These are phyloP conservation scores for Penicillium concentricum DNA, from an alignment of 2,329 filamentous ascomycete species.

Conservation along the genomic window DNA sequence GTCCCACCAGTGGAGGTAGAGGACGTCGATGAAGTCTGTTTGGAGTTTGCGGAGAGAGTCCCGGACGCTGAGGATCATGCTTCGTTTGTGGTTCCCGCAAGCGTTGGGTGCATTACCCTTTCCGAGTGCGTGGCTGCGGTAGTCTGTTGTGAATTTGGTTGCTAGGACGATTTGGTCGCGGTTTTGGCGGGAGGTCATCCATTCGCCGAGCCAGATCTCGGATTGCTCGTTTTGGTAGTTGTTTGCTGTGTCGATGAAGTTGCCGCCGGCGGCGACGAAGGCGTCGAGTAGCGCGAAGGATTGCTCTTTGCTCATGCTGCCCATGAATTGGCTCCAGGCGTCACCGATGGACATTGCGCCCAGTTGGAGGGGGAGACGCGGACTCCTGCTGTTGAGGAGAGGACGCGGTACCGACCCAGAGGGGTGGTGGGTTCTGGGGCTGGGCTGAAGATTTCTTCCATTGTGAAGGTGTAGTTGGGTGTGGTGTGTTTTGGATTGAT, in stretches of 20 bases:
- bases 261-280: slow-evolving; percentile 65
- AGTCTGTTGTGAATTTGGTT: slow-evolving; percentile 67
- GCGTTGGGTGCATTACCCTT: slow-evolving; percentile 43
- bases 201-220: slow-evolving; percentile 68
- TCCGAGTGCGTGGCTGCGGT: slow-evolving; percentile 37
- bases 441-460: slow-evolving; percentile 33
- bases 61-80: slow-evolving; percentile 43
- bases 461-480: slow-evolving; percentile 14
- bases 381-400: slow-evolving; percentile 64
- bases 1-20: slow-evolving; percentile 59
- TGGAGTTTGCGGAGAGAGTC: slow-evolving; percentile 49
- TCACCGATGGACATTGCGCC: slow-evolving; percentile 42
- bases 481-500: too few relatives aligned
- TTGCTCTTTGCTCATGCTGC: slow-evolving; percentile 62
- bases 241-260: slow-evolving; percentile 72
- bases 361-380: slow-evolving; percentile 61
- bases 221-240: slow-evolving; percentile 66
- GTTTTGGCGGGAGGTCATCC: slow-evolving; percentile 64
- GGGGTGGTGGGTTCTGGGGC: slow-evolving; percentile 58
- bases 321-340: slow-evolving; percentile 55
- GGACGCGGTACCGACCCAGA: slow-evolving; percentile 63
- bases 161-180: slow-evolving; percentile 70
- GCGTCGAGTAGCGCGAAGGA: slow-evolving; percentile 65
- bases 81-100: slow-evolving; percentile 45
- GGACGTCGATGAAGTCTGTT: slow-evolving; percentile 55